phyloP scores from a whole-genome alignment of 2,329 filamentous ascomycete genomes.

The Diaporthe ilicicola region DNA sequence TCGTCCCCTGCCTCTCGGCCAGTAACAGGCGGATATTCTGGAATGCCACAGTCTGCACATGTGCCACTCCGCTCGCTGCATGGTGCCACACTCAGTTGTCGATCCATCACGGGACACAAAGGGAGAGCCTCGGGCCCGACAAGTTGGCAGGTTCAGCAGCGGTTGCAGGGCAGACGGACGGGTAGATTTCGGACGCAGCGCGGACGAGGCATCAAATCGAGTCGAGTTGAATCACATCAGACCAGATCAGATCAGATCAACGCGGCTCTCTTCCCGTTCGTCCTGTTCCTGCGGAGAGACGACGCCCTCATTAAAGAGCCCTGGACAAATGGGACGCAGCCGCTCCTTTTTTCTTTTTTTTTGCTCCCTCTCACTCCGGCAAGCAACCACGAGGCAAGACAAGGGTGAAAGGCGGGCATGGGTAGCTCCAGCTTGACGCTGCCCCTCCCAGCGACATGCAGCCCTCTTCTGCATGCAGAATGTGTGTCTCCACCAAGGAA shows the following conservation, averaged over 20 bases:
- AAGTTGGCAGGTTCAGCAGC: background rate
- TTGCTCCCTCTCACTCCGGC: too few relatives aligned
- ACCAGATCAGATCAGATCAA: background rate
- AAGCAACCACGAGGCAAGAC: constrained; percentile 32
- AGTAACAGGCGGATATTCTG: constrained; percentile 11
- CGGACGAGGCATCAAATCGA: background rate
- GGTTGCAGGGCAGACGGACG: background rate
- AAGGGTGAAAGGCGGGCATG: constrained; percentile 25
- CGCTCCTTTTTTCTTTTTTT: background rate
- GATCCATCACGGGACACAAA: constrained; percentile 25
- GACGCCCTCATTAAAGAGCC: background rate
- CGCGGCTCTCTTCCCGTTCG: constrained; percentile 5
- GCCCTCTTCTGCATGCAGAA: constrained; percentile 14
- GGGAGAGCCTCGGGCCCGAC: constrained; percentile 8
- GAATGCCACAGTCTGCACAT: constrained; percentile 7
- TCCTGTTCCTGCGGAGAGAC: background rate
- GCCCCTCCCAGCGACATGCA: constrained; percentile 28
- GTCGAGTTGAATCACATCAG: background rate
- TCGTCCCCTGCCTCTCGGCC: background rate
- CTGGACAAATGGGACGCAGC: background rate
- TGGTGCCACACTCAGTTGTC: background rate
- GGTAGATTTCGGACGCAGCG: background rate
- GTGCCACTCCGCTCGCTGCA: background rate
- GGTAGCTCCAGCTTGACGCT: constrained; percentile 27
- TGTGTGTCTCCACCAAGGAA: constrained; percentile 25